These are phyloP conservation scores for Podaxis sp. DNA, from an alignment of 768 basidiomycete species.

Conservation along the genomic window DNA sequence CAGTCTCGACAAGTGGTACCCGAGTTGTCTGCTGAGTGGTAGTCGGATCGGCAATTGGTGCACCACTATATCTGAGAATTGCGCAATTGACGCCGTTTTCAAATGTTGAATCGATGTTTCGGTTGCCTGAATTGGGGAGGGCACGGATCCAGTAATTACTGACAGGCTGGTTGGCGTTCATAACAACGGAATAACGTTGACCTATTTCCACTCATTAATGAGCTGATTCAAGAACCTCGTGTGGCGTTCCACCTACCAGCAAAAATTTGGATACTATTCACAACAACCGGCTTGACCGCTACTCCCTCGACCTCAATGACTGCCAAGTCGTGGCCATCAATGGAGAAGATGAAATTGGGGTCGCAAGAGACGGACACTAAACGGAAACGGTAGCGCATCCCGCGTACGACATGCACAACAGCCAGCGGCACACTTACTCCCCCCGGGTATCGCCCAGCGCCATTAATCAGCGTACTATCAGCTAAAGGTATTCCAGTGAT, in stretches of 20 bases:
- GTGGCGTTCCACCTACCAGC: neutral
- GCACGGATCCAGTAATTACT: constrained; percentile 38
- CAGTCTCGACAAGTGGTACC: neutral
- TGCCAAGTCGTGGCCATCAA: constrained; percentile 41
- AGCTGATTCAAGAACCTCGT: constrained; percentile 21
- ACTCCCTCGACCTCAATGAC: constrained; percentile 39
- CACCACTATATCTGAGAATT: constrained; percentile 32
- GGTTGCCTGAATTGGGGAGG: constrained; percentile 23
- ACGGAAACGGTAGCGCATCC: constrained; percentile 32
- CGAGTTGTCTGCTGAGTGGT: constrained; percentile 15
- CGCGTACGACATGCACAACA: constrained; percentile 31
- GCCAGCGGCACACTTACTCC: constrained; percentile 32
- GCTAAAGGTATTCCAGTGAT: constrained; percentile 23
- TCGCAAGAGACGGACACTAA: constrained; percentile 25
- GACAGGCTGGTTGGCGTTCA: constrained; percentile 35
- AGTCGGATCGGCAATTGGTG: constrained; percentile 30
- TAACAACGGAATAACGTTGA: constrained; percentile 42
- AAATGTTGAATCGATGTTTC: constrained; percentile 13
- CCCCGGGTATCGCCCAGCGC: constrained; percentile 33
- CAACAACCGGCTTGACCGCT: constrained; percentile 23
- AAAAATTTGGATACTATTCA: constrained; percentile 29
- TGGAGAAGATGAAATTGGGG: constrained; percentile 41
- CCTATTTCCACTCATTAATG: constrained; percentile 21
- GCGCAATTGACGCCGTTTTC: constrained; percentile 22
- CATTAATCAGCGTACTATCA: constrained; percentile 37